These are phyloP conservation scores for Trichaptum fuscoviolaceum DNA, from an alignment of 768 basidiomycete genomes.

Conservation along the genomic window DNA sequence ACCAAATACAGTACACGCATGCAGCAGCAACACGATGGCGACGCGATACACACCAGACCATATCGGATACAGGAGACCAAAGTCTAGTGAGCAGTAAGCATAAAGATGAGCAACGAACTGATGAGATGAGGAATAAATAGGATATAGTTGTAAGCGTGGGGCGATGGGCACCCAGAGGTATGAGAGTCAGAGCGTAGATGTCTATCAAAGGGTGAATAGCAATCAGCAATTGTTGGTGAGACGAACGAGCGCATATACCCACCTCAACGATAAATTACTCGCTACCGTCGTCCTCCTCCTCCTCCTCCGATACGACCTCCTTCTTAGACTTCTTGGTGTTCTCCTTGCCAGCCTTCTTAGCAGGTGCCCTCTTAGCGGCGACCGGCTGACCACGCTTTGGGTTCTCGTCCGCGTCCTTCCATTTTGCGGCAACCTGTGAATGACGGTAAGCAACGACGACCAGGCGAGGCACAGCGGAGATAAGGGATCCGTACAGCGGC, in stretches of 20 bases:
- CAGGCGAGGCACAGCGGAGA: conserved; percentile 2
- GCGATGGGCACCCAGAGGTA: neutral
- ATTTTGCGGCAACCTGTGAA: conserved; percentile 47
- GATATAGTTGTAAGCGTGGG: neutral
- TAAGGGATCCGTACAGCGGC: conserved; percentile 26
- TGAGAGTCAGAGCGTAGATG: neutral
- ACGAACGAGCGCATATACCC: neutral
- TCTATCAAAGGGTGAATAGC: neutral
- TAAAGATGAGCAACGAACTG: neutral
- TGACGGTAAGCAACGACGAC: conserved; percentile 4
- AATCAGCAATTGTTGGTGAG: neutral
- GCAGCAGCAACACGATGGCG: neutral
- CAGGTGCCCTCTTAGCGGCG: conserved; percentile 33
- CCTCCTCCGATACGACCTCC: conserved; percentile 13
- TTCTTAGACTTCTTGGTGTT: conserved; percentile 13
- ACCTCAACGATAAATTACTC: conserved; percentile 4
- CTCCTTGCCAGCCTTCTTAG: conserved; percentile 26
- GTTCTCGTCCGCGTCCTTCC: conserved; percentile 59
- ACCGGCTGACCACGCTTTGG: conserved; percentile 54
- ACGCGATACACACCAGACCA: neutral
- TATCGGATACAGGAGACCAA: neutral
- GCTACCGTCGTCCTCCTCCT: conserved; percentile 15
- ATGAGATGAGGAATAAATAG: conserved; percentile 1
- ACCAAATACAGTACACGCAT: neutral
- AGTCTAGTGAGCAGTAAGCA: neutral